Evolutionary conservation across 768 basidiomycete genomes (phyloP), one percentile per base, ranked within the genome.

Genomic region (Termitomyces eurrhizus): DNA sequence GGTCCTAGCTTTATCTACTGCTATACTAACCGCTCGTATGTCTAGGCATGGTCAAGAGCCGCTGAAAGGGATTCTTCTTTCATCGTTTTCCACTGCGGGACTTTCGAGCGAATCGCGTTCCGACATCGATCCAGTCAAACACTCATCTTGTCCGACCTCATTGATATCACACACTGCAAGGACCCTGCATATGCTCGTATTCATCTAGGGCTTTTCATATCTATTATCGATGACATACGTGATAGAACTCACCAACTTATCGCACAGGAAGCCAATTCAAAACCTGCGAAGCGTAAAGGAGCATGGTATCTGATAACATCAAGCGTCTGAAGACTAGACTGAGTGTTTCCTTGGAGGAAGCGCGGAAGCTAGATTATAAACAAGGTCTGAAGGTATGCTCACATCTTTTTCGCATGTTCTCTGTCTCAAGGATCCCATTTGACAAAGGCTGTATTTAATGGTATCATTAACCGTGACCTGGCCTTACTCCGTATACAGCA

Each of bases 51-150:
- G 58, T 21, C 42, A 14, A 49, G 55, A 21, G 62, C 58, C 1
- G 58, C 56, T 11, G 54, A 63, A 12, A 52, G 49, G 16, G 62
- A 63, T 42, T 51, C 52, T 4, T 44, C 57, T 39, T 63, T 63
- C 45, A 53, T 60, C 18, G 51, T 59, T 14, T 11, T 63, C 36
- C 51, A 52, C 48, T 52, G 58, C n/a, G 56, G 54, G 1, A 37
- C 53, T 46, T 57, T 52, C 5, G 56, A 58, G 21, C n/a, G 60
- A 14, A 61, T 61, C 9, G 60, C 42, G 2, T 61, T 59, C 51
- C 29, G 29, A 7, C 62, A 63, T 52, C 59, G 29, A 29, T 29
- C 29, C 29, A 29, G 29, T 29, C 29, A 56, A 56, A 60, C 56
- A 7, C 59, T 63, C 21, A 36, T 60, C 12, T 32, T 63, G 3